Conservation (phyloP, 768 basidiomycete genomes). For the Phlegmacium glaucopus region DNA sequence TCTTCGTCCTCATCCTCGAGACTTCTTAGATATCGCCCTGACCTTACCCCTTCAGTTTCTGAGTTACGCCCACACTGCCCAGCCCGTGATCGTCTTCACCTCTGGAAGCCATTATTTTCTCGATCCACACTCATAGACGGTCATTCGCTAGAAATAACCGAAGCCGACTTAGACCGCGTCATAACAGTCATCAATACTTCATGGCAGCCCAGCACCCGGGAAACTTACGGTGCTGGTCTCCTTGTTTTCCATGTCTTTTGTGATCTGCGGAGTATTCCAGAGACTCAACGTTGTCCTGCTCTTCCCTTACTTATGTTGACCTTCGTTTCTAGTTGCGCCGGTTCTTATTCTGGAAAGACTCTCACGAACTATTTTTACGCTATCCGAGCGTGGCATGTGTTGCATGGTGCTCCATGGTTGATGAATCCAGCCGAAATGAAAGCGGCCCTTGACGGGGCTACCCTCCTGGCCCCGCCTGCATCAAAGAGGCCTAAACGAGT, state of each 20-base stretch:
- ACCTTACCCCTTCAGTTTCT: neutral
- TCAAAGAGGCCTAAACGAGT: constrained; percentile 3
- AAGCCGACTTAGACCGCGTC: constrained; percentile 12
- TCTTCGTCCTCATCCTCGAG: too few relatives aligned
- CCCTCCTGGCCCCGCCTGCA: constrained; percentile 1
- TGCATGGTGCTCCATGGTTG: constrained; percentile 18
- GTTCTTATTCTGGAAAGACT: constrained; percentile 23
- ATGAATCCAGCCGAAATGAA: neutral
- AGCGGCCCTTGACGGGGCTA: constrained; percentile 1
- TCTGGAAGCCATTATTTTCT: constrained; percentile 21
- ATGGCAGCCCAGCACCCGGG: constrained; percentile 9
- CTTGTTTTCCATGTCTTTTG: too few relatives aligned
- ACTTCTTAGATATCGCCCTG: neutral
- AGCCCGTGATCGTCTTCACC: constrained; percentile 14
- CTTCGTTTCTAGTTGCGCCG: constrained; percentile 18
- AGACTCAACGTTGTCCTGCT: constrained; percentile 20
- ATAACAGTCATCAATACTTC: constrained; percentile 13
- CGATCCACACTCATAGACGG: too few relatives aligned
- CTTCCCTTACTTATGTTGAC: constrained; percentile 13
- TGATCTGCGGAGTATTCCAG: constrained; percentile 14
- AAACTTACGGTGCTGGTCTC: constrained; percentile 2
- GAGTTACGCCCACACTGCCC: constrained; percentile 15
- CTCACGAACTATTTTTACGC: constrained; percentile 25
- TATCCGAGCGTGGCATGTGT: constrained; percentile 33
- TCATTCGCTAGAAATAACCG: too few relatives aligned